Base-by-base conservation (phyloP, 768 basidiomycete genomes). In the Auriscalpium orientale region DNA sequence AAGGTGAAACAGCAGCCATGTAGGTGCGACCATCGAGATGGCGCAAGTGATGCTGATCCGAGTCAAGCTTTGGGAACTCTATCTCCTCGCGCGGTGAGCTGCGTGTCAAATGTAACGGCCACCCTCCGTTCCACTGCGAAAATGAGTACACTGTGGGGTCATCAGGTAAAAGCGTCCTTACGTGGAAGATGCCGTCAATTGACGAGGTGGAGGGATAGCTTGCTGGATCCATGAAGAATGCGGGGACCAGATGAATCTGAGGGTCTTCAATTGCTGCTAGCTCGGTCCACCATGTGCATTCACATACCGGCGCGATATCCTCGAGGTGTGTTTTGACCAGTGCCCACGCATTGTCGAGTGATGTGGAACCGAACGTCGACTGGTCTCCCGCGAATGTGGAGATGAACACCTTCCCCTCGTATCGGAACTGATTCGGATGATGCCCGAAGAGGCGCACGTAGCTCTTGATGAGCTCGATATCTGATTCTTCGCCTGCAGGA, bases 1-100 rank as follows among this genome's bases (percentile, higher is more conserved):
- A 84, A 16, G 89, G 85, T 5, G 87, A 83, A 21, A 86, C 80
- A 12, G 85, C 74, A 8, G 77, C 75, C 68, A 80, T 76, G 59
- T 78, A 80, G 10, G 71, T 66, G 51, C 68, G 58, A 8, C 62
- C 58, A 0, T 46, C 64, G 1, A 68, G 62, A 71, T 79, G 75
- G 74, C 78, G 60, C 50, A 87, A 70, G 65, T 89, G 84, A 22
- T 77, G 64, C 2, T 68, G 65, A 58, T 91, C 90, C 22, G 76
- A 72, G 43, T 76, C 74, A 4, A 70, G 61, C 47, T 54, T 47
- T 18, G 67, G 62, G 34, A 22, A 50, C 7, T 53, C 40, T 4
- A 68, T 53, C 12, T 67, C 65, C 18, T 56, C 45, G 15, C 58
- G 56, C 8, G 65, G 35, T 4, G 66, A 68, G 7, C 59, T 65